Percentiles rank a stretch among this genome's conserved stretches.
Evolutionary conservation across 129 eudicot species (phyloP).

Genomic region (Tagetes patula): DNA sequence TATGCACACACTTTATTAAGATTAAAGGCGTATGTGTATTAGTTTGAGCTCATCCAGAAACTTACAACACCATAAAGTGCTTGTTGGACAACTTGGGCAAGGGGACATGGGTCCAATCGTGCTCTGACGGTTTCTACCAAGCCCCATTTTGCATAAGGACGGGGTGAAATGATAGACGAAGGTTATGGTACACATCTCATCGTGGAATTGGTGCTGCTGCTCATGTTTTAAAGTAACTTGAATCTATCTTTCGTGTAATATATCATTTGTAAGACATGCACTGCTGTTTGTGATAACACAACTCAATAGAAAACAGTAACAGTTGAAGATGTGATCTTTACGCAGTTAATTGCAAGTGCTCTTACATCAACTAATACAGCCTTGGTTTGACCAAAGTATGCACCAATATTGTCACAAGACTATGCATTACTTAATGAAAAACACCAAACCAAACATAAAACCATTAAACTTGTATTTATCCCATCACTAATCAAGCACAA

Average conservation of each 20-base stretch:
- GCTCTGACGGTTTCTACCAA: too few relatives aligned
- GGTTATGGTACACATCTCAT: neutral
- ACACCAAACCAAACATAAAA: neutral
- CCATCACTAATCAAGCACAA: neutral
- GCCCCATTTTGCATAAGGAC: neutral
- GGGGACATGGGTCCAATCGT: too few relatives aligned
- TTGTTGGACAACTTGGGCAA: too few relatives aligned
- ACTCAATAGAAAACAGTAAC: neutral
- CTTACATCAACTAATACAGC: neutral
- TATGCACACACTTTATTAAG: too few relatives aligned
- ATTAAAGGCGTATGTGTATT: too few relatives aligned
- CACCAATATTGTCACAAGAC: neutral
- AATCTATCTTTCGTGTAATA: neutral
- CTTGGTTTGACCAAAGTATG: neutral
- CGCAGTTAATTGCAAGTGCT: neutral
- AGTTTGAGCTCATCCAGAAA: too few relatives aligned
- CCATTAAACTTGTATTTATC: neutral
- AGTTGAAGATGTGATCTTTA: too few relatives aligned
- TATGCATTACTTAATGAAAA: neutral
- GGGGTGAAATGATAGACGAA: neutral
- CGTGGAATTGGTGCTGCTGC: neutral
- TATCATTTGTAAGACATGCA: neutral
- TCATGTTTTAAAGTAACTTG: neutral
- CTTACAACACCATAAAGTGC: too few relatives aligned
- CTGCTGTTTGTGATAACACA: neutral